Conservation (phyloP, 345 rosid genomes). For the Salix exigua region DNA sequence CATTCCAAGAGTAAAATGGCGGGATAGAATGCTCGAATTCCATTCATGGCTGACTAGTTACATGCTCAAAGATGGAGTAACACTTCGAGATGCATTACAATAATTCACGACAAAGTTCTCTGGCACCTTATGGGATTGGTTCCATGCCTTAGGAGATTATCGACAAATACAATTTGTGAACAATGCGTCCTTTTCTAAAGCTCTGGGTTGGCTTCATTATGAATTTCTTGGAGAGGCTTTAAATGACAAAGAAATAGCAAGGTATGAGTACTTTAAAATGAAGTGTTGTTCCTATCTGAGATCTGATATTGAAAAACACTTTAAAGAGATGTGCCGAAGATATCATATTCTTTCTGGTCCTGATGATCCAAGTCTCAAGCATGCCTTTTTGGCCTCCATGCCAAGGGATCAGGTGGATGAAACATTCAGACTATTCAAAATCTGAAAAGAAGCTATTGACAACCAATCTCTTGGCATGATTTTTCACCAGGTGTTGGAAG, state of each 20-base stretch:
- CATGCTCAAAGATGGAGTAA: too few relatives aligned
- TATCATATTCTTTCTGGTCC: not conserved
- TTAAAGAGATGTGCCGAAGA: not conserved
- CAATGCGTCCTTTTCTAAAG: not conserved
- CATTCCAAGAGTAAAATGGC: too few relatives aligned
- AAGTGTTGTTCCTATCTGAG: not conserved
- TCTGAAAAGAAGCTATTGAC: too few relatives aligned
- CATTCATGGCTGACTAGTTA: too few relatives aligned
- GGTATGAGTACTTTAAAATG: not conserved
- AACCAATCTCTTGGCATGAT: too few relatives aligned
- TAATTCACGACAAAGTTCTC: too few relatives aligned
- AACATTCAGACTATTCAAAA: too few relatives aligned
- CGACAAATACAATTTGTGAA: not conserved
- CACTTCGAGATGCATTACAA: not conserved
- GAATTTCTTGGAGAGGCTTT: not conserved
- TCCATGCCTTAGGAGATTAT: not conserved
- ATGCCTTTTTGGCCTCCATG: too few relatives aligned
- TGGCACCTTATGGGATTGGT: not conserved
- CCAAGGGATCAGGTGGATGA: too few relatives aligned
- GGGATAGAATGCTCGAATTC: too few relatives aligned
- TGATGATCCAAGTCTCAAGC: not conserved
- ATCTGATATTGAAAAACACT: too few relatives aligned
- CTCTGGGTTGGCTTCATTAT: not conserved
- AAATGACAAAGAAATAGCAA: not conserved
- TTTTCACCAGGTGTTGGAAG: too few relatives aligned